phyloP scores from a whole-genome alignment of 768 basidiomycete genomes.

The Psilocybe azurescens region DNA sequence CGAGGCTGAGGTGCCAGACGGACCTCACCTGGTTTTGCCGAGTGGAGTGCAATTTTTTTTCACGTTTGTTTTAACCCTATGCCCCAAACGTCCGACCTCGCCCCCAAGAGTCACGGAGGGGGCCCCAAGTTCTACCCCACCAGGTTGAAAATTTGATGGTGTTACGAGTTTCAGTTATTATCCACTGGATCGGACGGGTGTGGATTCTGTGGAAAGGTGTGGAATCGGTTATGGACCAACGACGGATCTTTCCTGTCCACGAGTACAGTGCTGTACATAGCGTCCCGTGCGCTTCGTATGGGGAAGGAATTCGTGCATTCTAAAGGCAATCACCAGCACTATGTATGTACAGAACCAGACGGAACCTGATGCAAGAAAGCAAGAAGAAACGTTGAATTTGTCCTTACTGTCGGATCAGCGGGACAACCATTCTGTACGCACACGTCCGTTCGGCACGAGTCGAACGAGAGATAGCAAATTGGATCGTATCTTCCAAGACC shows the following conservation, averaged over 20 bases:
- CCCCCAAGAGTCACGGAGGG: neutral
- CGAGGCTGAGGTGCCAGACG: neutral
- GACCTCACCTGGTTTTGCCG: neutral
- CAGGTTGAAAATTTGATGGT: neutral
- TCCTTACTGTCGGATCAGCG: slow-evolving; percentile 1
- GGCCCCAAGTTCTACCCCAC: neutral
- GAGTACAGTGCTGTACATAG: neutral
- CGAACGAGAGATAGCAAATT: neutral
- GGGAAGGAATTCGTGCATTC: neutral
- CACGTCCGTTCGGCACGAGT: too few relatives aligned
- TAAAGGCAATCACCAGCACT: neutral
- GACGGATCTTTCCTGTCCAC: neutral
- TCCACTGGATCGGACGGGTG: too few relatives aligned
- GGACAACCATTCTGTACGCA: neutral
- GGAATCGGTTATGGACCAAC: neutral
- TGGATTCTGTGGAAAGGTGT: too few relatives aligned
- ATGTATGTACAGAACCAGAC: neutral
- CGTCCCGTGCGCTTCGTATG: neutral
- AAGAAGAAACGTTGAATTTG: neutral
- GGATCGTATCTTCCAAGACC: neutral
- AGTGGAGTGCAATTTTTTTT: neutral
- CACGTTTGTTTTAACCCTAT: neutral
- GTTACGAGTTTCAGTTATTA: neutral
- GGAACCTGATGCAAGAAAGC: neutral
- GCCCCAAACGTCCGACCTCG: neutral